phyloP scores from a whole-genome alignment of 257 asterid genomes.

The Lantana camara region DNA sequence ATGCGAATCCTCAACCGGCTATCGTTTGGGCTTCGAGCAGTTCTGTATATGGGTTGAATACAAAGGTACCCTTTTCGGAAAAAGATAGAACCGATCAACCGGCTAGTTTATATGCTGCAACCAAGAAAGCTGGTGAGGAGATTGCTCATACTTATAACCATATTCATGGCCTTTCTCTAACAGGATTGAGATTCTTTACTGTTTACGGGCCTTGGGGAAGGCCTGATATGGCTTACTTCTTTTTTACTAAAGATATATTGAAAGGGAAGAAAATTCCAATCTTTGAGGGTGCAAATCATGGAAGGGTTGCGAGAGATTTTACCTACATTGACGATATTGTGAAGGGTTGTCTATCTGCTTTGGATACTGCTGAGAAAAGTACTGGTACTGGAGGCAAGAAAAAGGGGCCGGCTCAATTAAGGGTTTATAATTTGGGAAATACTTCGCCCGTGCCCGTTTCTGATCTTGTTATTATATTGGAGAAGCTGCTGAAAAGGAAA shows the following conservation, averaged over 20 bases:
- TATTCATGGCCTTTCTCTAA: slow-evolving; percentile 59
- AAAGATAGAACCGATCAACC: slow-evolving; percentile 64
- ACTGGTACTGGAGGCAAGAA: slow-evolving; percentile 73
- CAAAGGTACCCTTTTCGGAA: slow-evolving; percentile 57
- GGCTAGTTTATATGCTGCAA: slow-evolving; percentile 66
- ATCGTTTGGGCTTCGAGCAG: slow-evolving; percentile 73
- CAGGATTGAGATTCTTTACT: slow-evolving; percentile 64
- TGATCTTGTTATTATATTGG: slow-evolving; percentile 61
- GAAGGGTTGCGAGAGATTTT: slow-evolving; percentile 65
- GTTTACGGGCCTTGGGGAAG: slow-evolving; percentile 78
- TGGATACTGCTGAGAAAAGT: slow-evolving; percentile 66
- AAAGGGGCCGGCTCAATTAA: slow-evolving; percentile 58
- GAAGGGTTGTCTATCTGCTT: slow-evolving; percentile 60
- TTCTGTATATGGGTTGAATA: slow-evolving; percentile 59
- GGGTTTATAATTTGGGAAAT: slow-evolving; percentile 57
- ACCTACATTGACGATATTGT: slow-evolving; percentile 68
- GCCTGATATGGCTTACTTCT: slow-evolving; percentile 74
- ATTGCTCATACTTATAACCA: slow-evolving; percentile 66
- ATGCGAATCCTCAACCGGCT: slow-evolving; percentile 61
- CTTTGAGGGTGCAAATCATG: slow-evolving; percentile 60
- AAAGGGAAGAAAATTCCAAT: slow-evolving; percentile 58
- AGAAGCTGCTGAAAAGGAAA: slow-evolving; percentile 60
- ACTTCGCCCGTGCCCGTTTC: slow-evolving; percentile 67
- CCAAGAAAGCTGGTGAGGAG: slow-evolving; percentile 66
- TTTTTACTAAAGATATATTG: slow-evolving; percentile 57